Base-by-base conservation (phyloP, 2,329 filamentous ascomycete species). In the Coniella vitis region DNA sequence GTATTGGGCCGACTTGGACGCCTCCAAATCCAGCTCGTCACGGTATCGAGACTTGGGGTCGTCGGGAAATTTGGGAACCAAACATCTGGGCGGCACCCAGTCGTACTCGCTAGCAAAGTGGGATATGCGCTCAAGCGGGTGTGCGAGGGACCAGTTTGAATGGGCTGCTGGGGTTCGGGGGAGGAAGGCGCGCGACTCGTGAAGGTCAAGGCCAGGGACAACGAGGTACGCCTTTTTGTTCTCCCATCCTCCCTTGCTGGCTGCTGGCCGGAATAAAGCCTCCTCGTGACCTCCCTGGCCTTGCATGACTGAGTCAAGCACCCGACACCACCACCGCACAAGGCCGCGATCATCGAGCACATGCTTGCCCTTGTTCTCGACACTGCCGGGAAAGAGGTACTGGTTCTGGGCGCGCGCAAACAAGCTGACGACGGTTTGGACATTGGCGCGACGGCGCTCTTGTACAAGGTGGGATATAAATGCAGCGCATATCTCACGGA, bases 281-380 rank as follows among this genome's bases (percentile, higher is more conserved):
- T 53, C 51, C 32, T 53, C 51, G 4, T 53, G 51, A 3, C 44
- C 56, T 59, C 56, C 41, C 61, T 60, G 76, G 66, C 13, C 54
- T 44, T 73, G 69, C 10, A 95, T 66, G 3, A 96, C 72, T 0
- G 87, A 86, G 60, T 96, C 85, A 12, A 96, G 69, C 10, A 91
- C 87, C 14, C 81, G 84, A 61, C 90, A 95, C 93, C 93, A 98
- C 93, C 93, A 98, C 60, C 84, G 88, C 17, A 98, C 87, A 45
- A 98, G 71, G 0, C 87, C 88, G 29, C 90, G 77, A 60, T 98
- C 93, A 59, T 95, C 89, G 8, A 97, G 72, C 0, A 98, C 85
- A 69, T 98, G 93, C 63, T 98, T 98, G 2, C 79, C 79, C 16
- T 69, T 66, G 63, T 96, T 91, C 52, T 95, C 84, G 35, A 90